phyloP scores from a whole-genome alignment of 345 rosid species.

The Lumnitzera racemosa region DNA sequence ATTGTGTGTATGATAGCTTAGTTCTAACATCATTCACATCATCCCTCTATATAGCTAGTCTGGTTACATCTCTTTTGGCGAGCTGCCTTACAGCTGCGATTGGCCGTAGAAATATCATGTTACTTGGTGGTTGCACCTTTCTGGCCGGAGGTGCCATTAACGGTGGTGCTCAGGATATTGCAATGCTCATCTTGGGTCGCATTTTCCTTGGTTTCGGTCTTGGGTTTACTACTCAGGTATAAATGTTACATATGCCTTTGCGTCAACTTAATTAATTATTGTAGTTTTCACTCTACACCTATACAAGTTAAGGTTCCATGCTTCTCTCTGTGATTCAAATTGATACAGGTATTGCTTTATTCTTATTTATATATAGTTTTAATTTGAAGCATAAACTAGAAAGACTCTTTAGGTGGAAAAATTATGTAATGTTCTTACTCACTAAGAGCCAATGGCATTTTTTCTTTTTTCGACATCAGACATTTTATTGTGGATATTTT shows the following conservation, averaged over 20 bases:
- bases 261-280: background rate
- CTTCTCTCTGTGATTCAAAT: too few species aligned
- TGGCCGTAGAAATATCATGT: slow-evolving; percentile 68
- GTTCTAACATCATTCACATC: slow-evolving; percentile 69
- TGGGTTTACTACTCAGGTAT: slow-evolving; percentile 86
- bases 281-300: background rate
- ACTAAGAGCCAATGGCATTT: too few species aligned
- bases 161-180: slow-evolving; percentile 52
- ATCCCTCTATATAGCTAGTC: slow-evolving; percentile 67
- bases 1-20: slow-evolving; percentile 60
- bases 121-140: slow-evolving; percentile 68
- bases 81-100: slow-evolving; percentile 43
- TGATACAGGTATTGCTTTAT: too few species aligned
- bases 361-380: too few species aligned
- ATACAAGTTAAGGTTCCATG: too few species aligned
- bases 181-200: slow-evolving; percentile 81
- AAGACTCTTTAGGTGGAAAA: too few species aligned
- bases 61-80: slow-evolving; percentile 60
- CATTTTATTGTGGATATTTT: too few species aligned
- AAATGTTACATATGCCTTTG: background rate
- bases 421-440: too few species aligned
- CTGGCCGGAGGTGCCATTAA: slow-evolving; percentile 66
- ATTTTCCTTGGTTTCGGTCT: slow-evolving; percentile 82
- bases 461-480: too few species aligned
- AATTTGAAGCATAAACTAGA: too few species aligned